Evolutionary conservation across 2,329 filamentous ascomycete genomes (phyloP).

Genomic region (Ceratocystis diversiconidia): DNA sequence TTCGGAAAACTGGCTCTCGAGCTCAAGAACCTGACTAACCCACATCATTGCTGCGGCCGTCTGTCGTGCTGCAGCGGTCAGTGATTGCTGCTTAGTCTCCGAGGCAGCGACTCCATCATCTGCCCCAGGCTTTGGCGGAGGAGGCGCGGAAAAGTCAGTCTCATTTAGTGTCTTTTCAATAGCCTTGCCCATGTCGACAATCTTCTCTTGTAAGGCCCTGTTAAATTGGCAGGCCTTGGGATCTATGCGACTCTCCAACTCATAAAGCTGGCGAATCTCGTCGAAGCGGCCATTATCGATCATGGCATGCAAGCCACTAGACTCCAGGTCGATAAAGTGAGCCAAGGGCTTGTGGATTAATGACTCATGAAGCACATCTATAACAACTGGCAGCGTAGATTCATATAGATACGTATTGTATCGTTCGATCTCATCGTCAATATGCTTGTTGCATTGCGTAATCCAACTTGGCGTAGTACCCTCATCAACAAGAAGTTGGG

Average conservation of each 20-base stretch:
- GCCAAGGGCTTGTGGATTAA: constrained; percentile 64
- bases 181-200: constrained; percentile 66
- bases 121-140: constrained; percentile 23
- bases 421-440: constrained; percentile 68
- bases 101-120: constrained; percentile 28
- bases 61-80: constrained; percentile 50
- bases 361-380: constrained; percentile 62
- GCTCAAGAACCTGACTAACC: constrained; percentile 75
- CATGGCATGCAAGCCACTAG: constrained; percentile 76
- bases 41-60: constrained; percentile 82
- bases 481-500: constrained; percentile 56
- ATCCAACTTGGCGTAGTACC: constrained; percentile 75
- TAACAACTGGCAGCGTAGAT: constrained; percentile 58
- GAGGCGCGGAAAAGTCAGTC: constrained; percentile 36
- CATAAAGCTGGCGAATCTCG: constrained; percentile 69
- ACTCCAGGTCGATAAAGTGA: constrained; percentile 72
- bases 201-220: constrained; percentile 54
- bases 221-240: constrained; percentile 55
- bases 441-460: constrained; percentile 55
- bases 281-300: constrained; percentile 73
- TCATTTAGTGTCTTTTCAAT: constrained; percentile 57
- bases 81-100: constrained; percentile 19
- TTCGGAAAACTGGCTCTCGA: constrained; percentile 82
- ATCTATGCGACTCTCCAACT: constrained; percentile 66
- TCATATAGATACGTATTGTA: constrained; percentile 70